Conservation (phyloP, 495 filamentous ascomycete species). For the Hypoxylon cercidicola region DNA sequence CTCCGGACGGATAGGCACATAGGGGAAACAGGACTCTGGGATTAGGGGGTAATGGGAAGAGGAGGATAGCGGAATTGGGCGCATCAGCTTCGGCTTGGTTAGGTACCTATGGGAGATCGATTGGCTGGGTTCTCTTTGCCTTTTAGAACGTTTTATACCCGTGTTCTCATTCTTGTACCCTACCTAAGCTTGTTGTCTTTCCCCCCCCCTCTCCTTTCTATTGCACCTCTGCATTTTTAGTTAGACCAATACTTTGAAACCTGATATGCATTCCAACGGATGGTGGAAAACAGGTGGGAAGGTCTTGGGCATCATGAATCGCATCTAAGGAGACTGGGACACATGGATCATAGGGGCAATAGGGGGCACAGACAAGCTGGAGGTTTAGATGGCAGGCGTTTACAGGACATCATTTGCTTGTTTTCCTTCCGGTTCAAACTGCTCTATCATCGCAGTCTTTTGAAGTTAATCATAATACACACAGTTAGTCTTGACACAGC, state of each 20-base stretch:
- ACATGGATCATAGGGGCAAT: slow-evolving; percentile 9
- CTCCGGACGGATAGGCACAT: background rate
- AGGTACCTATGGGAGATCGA: background rate
- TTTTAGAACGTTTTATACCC: slow-evolving; percentile 40
- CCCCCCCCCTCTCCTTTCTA: background rate
- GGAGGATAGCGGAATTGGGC: background rate
- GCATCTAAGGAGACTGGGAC: slow-evolving; percentile 1
- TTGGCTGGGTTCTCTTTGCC: slow-evolving; percentile 15
- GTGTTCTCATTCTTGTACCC: slow-evolving; percentile 32
- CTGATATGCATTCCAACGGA: slow-evolving; percentile 18
- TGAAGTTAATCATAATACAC: too few relatives aligned
- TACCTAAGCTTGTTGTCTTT: slow-evolving; percentile 23
- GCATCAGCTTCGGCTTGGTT: background rate
- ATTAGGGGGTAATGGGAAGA: background rate
- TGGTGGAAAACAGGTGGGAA: background rate
- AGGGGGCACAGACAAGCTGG: too few relatives aligned
- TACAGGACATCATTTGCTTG: slow-evolving; percentile 8
- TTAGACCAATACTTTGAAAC: slow-evolving; percentile 34
- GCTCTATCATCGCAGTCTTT: background rate
- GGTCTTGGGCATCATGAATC: slow-evolving; percentile 7
- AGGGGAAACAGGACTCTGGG: background rate
- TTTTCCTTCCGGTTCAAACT: background rate
- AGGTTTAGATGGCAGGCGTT: slow-evolving; percentile 27
- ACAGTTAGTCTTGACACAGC: background rate
- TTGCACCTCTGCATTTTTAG: slow-evolving; percentile 3